Evolutionary conservation across 1,139 yeast genomes (phyloP), one percentile per base, ranked within the genome.

Genomic region (Hyphopichia wangnamkhiaoensis): DNA sequence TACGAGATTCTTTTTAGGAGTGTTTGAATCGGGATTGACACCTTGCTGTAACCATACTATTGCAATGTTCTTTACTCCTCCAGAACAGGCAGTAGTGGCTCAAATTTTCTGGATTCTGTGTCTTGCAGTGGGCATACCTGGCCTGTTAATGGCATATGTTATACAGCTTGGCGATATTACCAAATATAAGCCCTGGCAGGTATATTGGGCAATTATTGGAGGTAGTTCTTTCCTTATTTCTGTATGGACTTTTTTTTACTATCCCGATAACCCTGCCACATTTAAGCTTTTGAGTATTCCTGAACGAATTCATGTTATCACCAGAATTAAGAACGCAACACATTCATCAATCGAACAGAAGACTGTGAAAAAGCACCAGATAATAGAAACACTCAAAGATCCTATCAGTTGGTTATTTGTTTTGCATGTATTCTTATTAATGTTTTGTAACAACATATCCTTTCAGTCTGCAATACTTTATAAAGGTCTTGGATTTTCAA

Each of bases 91-190:
- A 24, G 58, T 65, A 5, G 55, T 64, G 21, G 65, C 63, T 20
- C 74, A 74, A 14, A 37, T 69, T 2, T 69, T 68, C 45, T 68
- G 60, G 37, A 51, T 65, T n/a, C 59, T 71, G n/a, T 65, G 73
- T 39, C 51, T 67, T 40, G 69, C 68, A 33, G 60, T 61, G 4
- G 62, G 70, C 1, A 65, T 69, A 34, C 70, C 73, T 12, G 42
- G 55, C 14, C 13, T 17, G 18, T 49, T 65, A 18, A 58, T 60
- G 23, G n/a, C n/a, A n/a, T n/a, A n/a, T n/a, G n/a, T n/a, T n/a
- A n/a, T n/a, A n/a, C n/a, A n/a, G n/a, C n/a, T n/a, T n/a, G n/a
- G n/a, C n/a, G n/a, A n/a, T n/a, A n/a, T n/a, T n/a, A n/a, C n/a
- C n/a, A n/a, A n/a, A n/a, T n/a, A n/a, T n/a, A n/a, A n/a, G n/a